A percentile compares a stretch with the other conserved stretches of the same genome.
Evolutionary conservation across 345 rosid species (phyloP).

Genomic region (Hibiscus tridactylites): DNA sequence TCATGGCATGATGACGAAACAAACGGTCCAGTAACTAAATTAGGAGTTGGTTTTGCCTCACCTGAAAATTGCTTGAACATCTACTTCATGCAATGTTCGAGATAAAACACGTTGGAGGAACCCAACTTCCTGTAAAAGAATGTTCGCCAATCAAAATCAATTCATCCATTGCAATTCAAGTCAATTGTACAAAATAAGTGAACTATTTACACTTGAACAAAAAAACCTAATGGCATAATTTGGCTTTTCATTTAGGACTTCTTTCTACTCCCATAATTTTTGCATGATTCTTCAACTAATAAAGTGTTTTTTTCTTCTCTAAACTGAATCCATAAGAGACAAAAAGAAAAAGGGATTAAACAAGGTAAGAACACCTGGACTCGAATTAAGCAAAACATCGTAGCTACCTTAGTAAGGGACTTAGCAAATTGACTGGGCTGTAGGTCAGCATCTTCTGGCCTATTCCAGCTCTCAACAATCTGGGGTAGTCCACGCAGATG

Average conservation of each 20-base stretch:
- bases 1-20: background rate
- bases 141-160: constrained; percentile 9
- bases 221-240: background rate
- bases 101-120: constrained; percentile 85
- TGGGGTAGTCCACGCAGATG: constrained; percentile 86
- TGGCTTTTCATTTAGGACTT: background rate
- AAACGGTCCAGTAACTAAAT: background rate
- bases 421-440: constrained; percentile 88
- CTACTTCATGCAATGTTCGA: constrained; percentile 78
- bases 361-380: background rate
- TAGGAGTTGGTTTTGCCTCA: constrained; percentile 16
- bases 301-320: background rate
- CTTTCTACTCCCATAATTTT: background rate
- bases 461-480: constrained; percentile 82
- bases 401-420: constrained; percentile 73
- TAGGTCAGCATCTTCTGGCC: constrained; percentile 63
- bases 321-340: background rate
- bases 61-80: constrained; percentile 93
- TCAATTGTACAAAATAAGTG: background rate
- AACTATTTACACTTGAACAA: background rate
- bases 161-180: background rate
- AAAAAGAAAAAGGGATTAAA: background rate
- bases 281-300: background rate
- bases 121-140: constrained; percentile 69
- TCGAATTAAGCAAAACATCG: background rate